These are phyloP conservation scores for Balakata baccata DNA, from an alignment of 345 rosid species.

Conservation along the genomic window DNA sequence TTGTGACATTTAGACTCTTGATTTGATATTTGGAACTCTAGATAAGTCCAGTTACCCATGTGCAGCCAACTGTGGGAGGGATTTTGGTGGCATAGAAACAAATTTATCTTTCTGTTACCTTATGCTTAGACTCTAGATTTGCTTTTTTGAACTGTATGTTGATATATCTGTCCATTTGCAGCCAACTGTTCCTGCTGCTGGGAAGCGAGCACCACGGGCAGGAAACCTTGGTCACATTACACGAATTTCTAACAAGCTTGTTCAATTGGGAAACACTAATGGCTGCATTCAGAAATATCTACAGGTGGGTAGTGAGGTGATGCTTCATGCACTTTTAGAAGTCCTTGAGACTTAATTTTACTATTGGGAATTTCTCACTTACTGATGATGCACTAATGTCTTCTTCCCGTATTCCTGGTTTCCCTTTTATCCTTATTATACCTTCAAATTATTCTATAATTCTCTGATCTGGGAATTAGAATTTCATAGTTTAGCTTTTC, in stretches of 20 bases:
- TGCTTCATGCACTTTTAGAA: background rate
- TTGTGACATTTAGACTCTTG: too few relatives aligned
- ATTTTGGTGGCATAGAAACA: too few relatives aligned
- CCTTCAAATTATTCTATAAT: background rate
- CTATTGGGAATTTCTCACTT: background rate
- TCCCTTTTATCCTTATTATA: background rate
- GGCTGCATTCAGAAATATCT: constrained; percentile 55
- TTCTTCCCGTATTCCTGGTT: too few relatives aligned
- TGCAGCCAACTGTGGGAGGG: too few relatives aligned
- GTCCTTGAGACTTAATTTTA: background rate
- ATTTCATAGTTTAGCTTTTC: background rate
- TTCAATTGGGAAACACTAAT: constrained; percentile 64
- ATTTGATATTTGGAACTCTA: too few relatives aligned
- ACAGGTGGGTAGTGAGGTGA: constrained; percentile 50
- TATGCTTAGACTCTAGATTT: too few relatives aligned
- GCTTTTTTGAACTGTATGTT: background rate
- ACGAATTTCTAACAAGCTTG: constrained; percentile 72
- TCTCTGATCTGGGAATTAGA: background rate
- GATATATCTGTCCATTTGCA: constrained; percentile 28
- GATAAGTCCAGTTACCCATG: too few relatives aligned
- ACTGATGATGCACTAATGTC: background rate
- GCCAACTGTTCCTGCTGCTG: constrained; percentile 74
- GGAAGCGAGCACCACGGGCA: constrained; percentile 65
- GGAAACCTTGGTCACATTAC: constrained; percentile 93
- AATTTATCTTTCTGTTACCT: too few relatives aligned